These are phyloP conservation scores for Mycosphaerella sp. DNA, from an alignment of 2,329 filamentous ascomycete species.

Conservation along the genomic window DNA sequence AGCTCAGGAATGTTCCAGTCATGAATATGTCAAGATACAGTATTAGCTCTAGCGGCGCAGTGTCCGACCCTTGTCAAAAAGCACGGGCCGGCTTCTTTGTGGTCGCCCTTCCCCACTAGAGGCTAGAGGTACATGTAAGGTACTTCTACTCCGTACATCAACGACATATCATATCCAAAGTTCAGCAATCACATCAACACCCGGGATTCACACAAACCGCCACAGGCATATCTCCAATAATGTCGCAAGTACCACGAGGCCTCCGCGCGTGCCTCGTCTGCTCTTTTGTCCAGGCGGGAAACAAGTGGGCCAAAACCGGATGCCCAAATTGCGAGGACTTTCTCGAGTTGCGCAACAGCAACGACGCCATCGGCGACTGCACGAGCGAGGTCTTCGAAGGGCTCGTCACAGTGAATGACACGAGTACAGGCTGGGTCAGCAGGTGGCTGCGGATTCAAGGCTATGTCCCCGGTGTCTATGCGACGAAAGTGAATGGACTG, in stretches of 20 bases:
- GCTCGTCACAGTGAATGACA: conserved; percentile 76
- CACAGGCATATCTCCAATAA: conserved; percentile 11
- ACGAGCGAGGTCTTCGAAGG: conserved; percentile 96
- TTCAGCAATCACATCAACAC: neutral
- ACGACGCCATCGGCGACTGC: conserved; percentile 82
- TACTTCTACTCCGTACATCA: no score
- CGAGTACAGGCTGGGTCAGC: conserved; percentile 86
- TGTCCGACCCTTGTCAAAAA: no score
- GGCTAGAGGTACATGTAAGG: no score
- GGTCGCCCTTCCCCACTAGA: no score
- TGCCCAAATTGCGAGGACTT: conserved; percentile 97
- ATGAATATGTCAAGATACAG: no score
- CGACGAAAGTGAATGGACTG: conserved; percentile 85
- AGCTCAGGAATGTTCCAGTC: neutral
- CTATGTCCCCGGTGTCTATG: conserved; percentile 86
- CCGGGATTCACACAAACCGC: neutral
- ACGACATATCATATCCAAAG: neutral
- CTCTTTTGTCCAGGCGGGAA: conserved; percentile 74
- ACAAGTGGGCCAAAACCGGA: conserved; percentile 81
- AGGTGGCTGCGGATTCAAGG: conserved; percentile 88
- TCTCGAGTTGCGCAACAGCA: conserved; percentile 66
- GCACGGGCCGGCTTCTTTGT: no score
- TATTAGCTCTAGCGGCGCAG: no score
- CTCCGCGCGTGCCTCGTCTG: conserved; percentile 98
- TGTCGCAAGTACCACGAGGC: conserved; percentile 59